Conservation (phyloP, 148 eudicot species). For the Pharnaceum exiguum region DNA sequence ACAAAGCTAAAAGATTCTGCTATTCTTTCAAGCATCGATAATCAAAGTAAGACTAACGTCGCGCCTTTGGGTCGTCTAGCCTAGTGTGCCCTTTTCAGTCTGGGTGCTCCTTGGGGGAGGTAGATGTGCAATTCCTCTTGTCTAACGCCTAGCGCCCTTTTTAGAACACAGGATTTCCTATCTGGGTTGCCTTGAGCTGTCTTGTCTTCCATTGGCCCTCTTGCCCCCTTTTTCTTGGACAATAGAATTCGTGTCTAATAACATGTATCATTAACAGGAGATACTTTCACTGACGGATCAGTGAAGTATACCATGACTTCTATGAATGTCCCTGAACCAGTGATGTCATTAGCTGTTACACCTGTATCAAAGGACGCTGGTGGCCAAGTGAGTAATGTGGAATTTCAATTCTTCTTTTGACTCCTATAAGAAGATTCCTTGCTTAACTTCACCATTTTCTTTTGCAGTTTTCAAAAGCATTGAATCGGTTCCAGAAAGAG, state of each 20-base stretch:
- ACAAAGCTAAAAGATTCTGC: too few relatives aligned
- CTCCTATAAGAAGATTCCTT: background rate
- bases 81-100: too few relatives aligned
- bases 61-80: too few relatives aligned
- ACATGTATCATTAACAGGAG: conserved; percentile 50
- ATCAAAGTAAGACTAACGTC: too few relatives aligned
- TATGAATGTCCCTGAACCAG: conserved; percentile 98
- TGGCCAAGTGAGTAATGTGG: conserved; percentile 64
- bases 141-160: too few relatives aligned
- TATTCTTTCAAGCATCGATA: too few relatives aligned
- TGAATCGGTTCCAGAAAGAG: conserved; percentile 96
- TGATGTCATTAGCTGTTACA: conserved; percentile 90
- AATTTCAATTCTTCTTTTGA: background rate
- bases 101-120: too few relatives aligned
- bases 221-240: background rate
- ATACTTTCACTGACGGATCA: conserved; percentile 91
- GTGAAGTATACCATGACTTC: conserved; percentile 98
- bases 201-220: background rate
- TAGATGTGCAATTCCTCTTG: too few relatives aligned
- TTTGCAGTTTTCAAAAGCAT: conserved; percentile 91
- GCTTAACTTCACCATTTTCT: conserved; percentile 6
- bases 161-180: too few relatives aligned
- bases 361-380: conserved; percentile 94
- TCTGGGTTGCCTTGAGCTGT: too few relatives aligned
- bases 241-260: background rate